Conservation (phyloP, 192 early-diverging fungal species). For the Mortierella antarctica region DNA sequence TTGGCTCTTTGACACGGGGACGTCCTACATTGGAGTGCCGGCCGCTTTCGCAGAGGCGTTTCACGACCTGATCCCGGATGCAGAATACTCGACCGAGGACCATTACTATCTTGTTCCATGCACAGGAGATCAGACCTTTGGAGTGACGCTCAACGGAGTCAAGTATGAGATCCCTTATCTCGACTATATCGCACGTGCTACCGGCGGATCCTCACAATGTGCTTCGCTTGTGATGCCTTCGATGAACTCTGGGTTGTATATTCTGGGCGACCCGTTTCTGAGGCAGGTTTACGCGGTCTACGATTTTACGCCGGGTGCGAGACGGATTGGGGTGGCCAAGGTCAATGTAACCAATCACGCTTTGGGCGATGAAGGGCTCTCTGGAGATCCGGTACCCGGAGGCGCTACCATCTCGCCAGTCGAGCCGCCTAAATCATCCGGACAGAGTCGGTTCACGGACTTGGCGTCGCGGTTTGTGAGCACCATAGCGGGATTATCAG, state of each 20-base stretch:
- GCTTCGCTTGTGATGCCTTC: constrained; percentile 46
- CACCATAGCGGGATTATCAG: no score
- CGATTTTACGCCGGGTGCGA: constrained; percentile 43
- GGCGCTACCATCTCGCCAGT: constrained; percentile 10
- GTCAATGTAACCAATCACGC: constrained; percentile 11
- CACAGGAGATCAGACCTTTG: constrained; percentile 33
- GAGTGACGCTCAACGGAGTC: constrained; percentile 33
- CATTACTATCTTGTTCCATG: constrained; percentile 33
- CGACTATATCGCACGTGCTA: constrained; percentile 29
- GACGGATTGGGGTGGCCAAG: constrained; percentile 31
- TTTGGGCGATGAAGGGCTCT: constrained; percentile 35
- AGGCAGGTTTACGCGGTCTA: constrained; percentile 48
- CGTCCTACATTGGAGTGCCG: constrained; percentile 49
- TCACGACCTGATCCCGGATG: constrained; percentile 38
- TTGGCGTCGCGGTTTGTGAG: not conserved
- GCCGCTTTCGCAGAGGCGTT: constrained; percentile 33
- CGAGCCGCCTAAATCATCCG: no score
- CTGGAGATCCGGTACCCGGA: constrained; percentile 31
- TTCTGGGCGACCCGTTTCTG: constrained; percentile 47
- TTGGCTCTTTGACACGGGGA: constrained; percentile 51
- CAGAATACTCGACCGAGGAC: constrained; percentile 5
- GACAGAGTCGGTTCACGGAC: not conserved
- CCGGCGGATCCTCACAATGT: constrained; percentile 9
- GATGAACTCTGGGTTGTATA: constrained; percentile 39
- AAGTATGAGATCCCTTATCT: constrained; percentile 38